These are phyloP conservation scores for Macrolepiota fuliginosa DNA, from an alignment of 768 basidiomycete species.

Conservation along the genomic window DNA sequence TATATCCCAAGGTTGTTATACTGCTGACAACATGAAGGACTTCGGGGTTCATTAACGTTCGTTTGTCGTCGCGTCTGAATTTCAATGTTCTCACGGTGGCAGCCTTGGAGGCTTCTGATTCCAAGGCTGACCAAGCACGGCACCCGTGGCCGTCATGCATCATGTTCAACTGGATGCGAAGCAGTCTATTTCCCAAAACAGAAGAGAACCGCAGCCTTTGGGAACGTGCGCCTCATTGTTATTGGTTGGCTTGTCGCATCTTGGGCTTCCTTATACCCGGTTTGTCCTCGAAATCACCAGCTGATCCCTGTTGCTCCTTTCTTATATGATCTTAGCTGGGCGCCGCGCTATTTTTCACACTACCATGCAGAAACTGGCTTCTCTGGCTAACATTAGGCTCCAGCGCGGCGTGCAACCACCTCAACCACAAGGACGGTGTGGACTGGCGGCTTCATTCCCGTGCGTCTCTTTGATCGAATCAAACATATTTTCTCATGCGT, in stretches of 20 bases:
- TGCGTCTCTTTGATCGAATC: background rate
- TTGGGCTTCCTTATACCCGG: background rate
- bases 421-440: background rate
- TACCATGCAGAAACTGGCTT: background rate
- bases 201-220: no score
- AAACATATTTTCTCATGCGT: constrained; percentile 1
- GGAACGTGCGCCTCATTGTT: no score
- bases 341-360: background rate
- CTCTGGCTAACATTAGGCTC: background rate
- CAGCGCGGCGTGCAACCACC: background rate
- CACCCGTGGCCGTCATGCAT: no score
- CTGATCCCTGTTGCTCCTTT: background rate
- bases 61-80: no score
- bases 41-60: no score
- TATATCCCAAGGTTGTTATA: no score
- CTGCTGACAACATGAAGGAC: no score
- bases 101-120: no score
- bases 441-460: background rate
- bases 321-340: background rate
- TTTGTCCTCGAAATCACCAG: constrained; percentile 1
- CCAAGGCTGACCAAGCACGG: no score
- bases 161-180: no score
- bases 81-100: no score
- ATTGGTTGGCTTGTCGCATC: background rate
- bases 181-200: no score